Base-by-base conservation (phyloP, 164 flowering plant species). In the Magnolia sinica region DNA sequence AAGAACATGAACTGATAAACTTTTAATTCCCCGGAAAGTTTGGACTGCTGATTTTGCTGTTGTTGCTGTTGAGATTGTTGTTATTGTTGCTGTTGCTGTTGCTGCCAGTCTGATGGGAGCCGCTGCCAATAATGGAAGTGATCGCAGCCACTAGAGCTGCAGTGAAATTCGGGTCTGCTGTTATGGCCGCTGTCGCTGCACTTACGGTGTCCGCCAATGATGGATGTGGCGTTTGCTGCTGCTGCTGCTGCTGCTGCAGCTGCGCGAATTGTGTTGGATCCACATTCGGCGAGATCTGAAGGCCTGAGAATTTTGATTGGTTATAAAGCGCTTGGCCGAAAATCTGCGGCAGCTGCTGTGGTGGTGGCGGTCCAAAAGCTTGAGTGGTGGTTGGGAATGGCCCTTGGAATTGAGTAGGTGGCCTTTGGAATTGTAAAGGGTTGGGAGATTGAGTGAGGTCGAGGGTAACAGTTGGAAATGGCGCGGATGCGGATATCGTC, bases 401-500 rank as follows among this genome's bases (percentile, higher is more conserved):
- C 49, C 84, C 69, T 1, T 85, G 87, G 76, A 90, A 84, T 19
- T 87, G 93, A 81, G 76, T 74, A 51, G 82, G 82, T 55, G 89
- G 85, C 74, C 84, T 86, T 77, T 85, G 94, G 80, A 81, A 73
- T 31, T 86, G 94, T 55, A 87, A 81, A 13, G 88, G 84, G 74
- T 79, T 84, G 8, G 89, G 88, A 14, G 71, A 67, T 63, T 88
- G 89, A 16, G 97, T 92, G 11, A 91, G 88, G 84, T 91, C 95
- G 58, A 94, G 81, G 72, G 95, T 92, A 27, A 92, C 87, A 20
- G 95, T 92, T 1, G 96, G 98, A 61, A 94, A 92, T 1, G 96
- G 96, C 18, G 94, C 92, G 0, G 97, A 90, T n/a, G 98, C 94
- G 0, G 98, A 92, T 14, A 91, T 87, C 1, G 94, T 87, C 1